Base-by-base conservation (phyloP, 306 rosid species). In the Corylus americana region DNA sequence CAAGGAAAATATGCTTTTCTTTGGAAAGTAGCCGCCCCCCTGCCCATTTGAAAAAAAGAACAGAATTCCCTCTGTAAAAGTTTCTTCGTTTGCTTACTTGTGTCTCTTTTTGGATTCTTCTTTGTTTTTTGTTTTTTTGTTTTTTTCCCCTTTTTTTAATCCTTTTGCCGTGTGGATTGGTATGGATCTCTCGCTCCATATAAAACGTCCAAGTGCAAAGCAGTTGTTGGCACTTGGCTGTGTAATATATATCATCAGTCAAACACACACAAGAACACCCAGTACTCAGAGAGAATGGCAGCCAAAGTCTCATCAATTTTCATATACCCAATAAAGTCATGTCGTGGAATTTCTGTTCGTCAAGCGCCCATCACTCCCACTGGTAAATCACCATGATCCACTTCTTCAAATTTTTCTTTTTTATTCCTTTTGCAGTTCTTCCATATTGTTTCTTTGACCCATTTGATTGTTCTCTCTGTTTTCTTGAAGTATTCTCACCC, bases 321-420 rank as follows among this genome's bases (percentile, higher is more conserved):
- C 86, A 54, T 91, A 22, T 92, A 94, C 83, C 98, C 98, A 13
- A 51, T 92, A 22, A 94, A 94, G 76, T 94, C 98, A 13, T 94
- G 98, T 71, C 90, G 98, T 47, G 98, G 94, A 70, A 92, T 94
- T 74, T 91, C 97, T 10, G 85, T 90, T 86, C 49, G 90, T 27
- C 81, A 83, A 63, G 92, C 94, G 8, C 92, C 92, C 0, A 88
- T 94, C 27, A 94, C 93, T 62, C 92, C 93, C 75, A 81, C 91
- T 42, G 98, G 97, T 89, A 78, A 44, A 10, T 18, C 6, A 49
- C 7, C 25, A 1, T 12, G 17, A 3, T 14, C 70, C 55, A 17
- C 17, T 8, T 69, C 54, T 62, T 39, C 44, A 17, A 42, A 4
- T 55, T 57, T 17, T 49, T n/a, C 50, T 63, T 45, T 47, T 3